Conservation (phyloP, 495 filamentous ascomycete genomes). For the Aspergillus nanangensis region DNA sequence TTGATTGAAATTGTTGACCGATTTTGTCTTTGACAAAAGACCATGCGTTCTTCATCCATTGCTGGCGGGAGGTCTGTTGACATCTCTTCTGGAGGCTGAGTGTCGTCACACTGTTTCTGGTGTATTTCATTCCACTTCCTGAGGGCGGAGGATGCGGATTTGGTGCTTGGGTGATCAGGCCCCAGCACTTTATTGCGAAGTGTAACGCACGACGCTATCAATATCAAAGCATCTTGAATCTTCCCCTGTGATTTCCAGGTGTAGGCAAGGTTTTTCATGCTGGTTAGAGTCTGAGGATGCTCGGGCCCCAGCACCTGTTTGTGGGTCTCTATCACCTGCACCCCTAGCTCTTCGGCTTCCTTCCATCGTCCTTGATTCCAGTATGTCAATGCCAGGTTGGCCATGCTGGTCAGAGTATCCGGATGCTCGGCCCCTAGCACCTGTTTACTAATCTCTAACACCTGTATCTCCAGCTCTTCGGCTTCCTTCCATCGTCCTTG, state of each 20-base stretch:
- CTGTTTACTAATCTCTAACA: not conserved
- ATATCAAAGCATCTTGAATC: slow-evolving; percentile 6
- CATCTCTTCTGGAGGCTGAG: no score
- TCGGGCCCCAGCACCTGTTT: slow-evolving; percentile 7
- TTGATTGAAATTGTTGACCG: no score
- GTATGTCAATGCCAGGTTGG: slow-evolving; percentile 19
- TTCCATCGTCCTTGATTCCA: slow-evolving; percentile 29
- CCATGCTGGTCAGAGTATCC: slow-evolving; percentile 22
- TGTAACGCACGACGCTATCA: slow-evolving; percentile 7
- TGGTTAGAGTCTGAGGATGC: slow-evolving; percentile 8
- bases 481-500: slow-evolving; percentile 33
- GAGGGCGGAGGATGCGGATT: no score
- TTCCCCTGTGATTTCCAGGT: not conserved
- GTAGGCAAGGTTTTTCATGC: slow-evolving; percentile 4
- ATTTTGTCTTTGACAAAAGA: no score
- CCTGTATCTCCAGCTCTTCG: slow-evolving; percentile 18
- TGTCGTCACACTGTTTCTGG: no score
- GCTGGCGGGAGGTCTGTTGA: no score
- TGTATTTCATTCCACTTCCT: no score
- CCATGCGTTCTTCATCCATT: no score
- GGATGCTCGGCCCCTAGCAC: slow-evolving; percentile 12
- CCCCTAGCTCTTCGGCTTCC: slow-evolving; percentile 28
- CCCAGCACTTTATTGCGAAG: slow-evolving; percentile 10
- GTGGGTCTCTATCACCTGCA: slow-evolving; percentile 20
- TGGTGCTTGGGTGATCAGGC: slow-evolving; percentile 13